phyloP scores from a whole-genome alignment of 306 rosid genomes.

The Lupinus albus region DNA sequence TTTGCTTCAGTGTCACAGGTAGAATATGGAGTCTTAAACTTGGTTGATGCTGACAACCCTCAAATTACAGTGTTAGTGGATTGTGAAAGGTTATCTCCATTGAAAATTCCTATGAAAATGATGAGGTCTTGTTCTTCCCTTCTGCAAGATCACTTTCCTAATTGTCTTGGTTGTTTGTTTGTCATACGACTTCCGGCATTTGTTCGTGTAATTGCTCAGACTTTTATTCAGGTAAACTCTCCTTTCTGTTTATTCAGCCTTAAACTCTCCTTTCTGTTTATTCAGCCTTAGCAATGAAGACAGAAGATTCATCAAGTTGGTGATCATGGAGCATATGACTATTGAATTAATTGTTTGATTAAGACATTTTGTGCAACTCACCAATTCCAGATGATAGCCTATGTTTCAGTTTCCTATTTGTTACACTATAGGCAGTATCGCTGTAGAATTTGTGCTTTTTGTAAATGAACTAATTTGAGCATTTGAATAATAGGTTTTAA shows the following conservation, averaged over 20 bases:
- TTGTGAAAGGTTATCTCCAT: slow-evolving; percentile 90
- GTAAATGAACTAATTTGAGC: slow-evolving; percentile 31
- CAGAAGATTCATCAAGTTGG: not conserved
- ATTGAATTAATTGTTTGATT: not conserved
- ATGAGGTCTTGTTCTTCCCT: slow-evolving; percentile 81
- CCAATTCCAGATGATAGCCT: not conserved
- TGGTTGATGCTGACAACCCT: slow-evolving; percentile 66
- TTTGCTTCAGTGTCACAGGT: slow-evolving; percentile 86
- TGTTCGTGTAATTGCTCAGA: slow-evolving; percentile 82
- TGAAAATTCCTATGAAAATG: slow-evolving; percentile 85
- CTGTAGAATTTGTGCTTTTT: not conserved
- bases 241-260: slow-evolving; percentile 31
- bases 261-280: slow-evolving; percentile 35
- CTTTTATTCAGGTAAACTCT: slow-evolving; percentile 71
- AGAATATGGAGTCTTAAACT: slow-evolving; percentile 75
- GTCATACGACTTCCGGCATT: slow-evolving; percentile 84
- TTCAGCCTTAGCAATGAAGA: slow-evolving; percentile 13
- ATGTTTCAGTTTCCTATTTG: not conserved
- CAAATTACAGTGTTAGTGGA: slow-evolving; percentile 89
- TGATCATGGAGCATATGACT: not conserved
- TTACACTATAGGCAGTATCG: not conserved
- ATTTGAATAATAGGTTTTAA: slow-evolving; percentile 61
- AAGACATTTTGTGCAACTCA: slow-evolving; percentile 31
- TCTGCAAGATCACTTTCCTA: slow-evolving; percentile 94
- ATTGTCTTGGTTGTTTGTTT: slow-evolving; percentile 86